Base-by-base conservation (phyloP, 306 rosid genomes). In the Calophaca sinica region DNA sequence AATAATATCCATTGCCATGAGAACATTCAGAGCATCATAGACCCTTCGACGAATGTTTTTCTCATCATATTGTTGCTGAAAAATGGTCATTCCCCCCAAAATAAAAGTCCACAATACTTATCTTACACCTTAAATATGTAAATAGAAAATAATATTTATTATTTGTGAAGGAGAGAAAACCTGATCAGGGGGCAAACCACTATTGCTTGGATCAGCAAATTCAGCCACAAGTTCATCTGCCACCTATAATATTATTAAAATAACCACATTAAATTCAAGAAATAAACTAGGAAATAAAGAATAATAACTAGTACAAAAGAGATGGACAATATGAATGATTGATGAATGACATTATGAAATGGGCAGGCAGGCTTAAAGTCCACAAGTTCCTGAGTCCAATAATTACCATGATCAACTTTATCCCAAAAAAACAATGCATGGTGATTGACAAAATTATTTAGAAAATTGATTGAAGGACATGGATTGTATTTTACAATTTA, bases 221-320 rank as follows among this genome's bases (percentile, higher is more conserved):
- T 94, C 98, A 2, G 98, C 93, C 14, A 94, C 98, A 67, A 94
- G 97, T 81, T 94, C 98, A 86, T 94, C 98, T 9, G 98, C 98
- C 52, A 94, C 98, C 98, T 94, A 84, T 79, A 79, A 70, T 20
- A 20, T 2, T 73, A 63, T 52, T 64, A 46, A 74, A 59, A 60
- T 13, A 70, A 70, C 39, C 75, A 77, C 26, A 67, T 61, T 9
- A 31, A 73, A 46, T 20, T 4, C 14, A 14, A 62, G 33, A 72
- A 55, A 28, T 5, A 41, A 31, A 41, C 5, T 41, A 6, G 33
- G 45, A 57, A 26, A 20, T 20, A 57, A 69, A 1, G 53, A 10
- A 32, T 14, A 45, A 3, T 33, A 59, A 51, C 46, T 46, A 38
- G 45, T 15, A 45, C 58, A 41, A 41, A 26, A 36, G 13, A 62